A percentile compares a stretch with the other conserved stretches of the same genome.
Evolutionary conservation across 1,284 basidiomycete genomes (phyloP).

Genomic region (Boletus mariae): DNA sequence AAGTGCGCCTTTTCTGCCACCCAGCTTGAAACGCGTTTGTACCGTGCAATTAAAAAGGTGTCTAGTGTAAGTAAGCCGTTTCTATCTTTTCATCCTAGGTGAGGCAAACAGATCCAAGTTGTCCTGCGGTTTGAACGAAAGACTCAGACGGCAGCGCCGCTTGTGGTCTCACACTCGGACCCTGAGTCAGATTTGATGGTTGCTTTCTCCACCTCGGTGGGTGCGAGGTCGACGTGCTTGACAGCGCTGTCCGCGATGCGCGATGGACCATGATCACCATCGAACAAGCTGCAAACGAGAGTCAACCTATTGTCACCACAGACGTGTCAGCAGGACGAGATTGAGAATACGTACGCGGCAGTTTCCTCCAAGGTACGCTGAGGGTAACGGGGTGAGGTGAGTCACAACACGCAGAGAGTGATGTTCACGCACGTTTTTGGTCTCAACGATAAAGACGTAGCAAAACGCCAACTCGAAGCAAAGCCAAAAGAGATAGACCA

Average conservation of each 20-base stretch:
- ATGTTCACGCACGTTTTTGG: slow-evolving; percentile 42
- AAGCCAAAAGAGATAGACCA: slow-evolving; percentile 60
- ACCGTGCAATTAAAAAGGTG: neutral
- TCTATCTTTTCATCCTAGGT: neutral
- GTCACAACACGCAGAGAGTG: neutral
- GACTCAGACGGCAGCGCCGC: neutral
- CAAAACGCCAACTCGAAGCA: slow-evolving; percentile 58
- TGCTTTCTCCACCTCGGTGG: neutral
- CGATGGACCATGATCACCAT: neutral
- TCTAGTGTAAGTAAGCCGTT: neutral
- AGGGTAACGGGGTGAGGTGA: neutral
- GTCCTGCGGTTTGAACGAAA: neutral
- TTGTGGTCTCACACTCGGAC: neutral
- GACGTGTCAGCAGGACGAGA: neutral
- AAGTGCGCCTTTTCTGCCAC: neutral
- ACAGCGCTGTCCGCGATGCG: neutral
- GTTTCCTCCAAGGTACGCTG: slow-evolving; percentile 14
- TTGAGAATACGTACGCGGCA: slow-evolving; percentile 4
- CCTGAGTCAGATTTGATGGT: neutral
- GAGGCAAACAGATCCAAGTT: neutral
- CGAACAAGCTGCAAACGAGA: neutral
- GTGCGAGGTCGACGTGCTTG: neutral
- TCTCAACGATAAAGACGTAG: slow-evolving; percentile 67
- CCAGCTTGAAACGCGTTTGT: neutral
- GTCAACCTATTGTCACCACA: neutral